phyloP scores from a whole-genome alignment of 257 asterid genomes.

The Ligustrum vulgare region DNA sequence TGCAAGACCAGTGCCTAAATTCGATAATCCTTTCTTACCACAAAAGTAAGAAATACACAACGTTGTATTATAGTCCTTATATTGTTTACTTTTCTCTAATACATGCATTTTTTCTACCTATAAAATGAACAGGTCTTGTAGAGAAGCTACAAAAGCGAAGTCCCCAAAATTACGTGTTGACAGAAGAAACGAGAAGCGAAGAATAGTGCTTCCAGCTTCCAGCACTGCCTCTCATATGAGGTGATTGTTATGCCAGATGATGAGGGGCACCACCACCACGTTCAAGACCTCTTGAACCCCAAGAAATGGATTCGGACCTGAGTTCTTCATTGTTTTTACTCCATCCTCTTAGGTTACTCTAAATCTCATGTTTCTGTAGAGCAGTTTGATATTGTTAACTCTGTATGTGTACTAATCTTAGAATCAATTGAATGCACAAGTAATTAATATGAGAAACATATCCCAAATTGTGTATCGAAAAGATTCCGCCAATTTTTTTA shows the following conservation, averaged over 20 bases:
- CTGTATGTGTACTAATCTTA: not conserved
- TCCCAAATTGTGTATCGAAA: no score
- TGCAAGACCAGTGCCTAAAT: conserved; percentile 81
- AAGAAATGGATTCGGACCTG: not conserved
- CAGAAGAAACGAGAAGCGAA: conserved; percentile 57
- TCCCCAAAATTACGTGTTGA: conserved; percentile 69
- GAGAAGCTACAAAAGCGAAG: conserved; percentile 66
- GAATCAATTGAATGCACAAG: not conserved
- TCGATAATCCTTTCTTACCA: conserved; percentile 76
- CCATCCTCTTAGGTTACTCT: not conserved
- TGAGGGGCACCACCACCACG: conserved; percentile 8
- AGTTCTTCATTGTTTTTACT: not conserved
- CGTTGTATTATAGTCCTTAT: not conserved
- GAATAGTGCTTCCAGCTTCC: conserved; percentile 35
- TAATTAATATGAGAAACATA: no score
- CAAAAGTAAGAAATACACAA: conserved; percentile 48
- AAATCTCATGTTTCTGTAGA: not conserved
- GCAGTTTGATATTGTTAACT: not conserved
- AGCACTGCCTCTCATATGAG: conserved; percentile 72
- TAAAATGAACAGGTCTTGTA: conserved; percentile 53
- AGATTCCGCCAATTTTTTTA: no score
- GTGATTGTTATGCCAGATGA: conserved; percentile 26
- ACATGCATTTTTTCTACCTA: not conserved
- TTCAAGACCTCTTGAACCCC: conserved; percentile 61
- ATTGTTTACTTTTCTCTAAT: not conserved